Evolutionary conservation across 2,329 filamentous ascomycete genomes (phyloP).

Genomic region (Triangularia setosa): DNA sequence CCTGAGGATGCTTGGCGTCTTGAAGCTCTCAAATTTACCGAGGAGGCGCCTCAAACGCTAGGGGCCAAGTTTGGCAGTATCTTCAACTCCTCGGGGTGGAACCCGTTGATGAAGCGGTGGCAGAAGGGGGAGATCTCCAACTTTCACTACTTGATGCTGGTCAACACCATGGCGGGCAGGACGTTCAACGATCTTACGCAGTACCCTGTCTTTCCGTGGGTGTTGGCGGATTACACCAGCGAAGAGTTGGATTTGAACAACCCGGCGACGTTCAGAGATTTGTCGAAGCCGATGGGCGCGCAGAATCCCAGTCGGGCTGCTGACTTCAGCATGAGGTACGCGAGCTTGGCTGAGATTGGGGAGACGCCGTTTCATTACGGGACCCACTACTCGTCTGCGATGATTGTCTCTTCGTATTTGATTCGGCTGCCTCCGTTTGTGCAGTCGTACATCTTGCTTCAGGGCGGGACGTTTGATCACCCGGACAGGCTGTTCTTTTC

Average conservation of each 20-base stretch:
- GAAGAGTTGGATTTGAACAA: constrained; percentile 84
- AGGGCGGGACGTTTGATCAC: constrained; percentile 95
- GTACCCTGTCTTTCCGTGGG: constrained; percentile 97
- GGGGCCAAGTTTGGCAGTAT: constrained; percentile 89
- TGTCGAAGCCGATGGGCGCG: constrained; percentile 95
- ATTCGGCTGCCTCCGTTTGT: constrained; percentile 95
- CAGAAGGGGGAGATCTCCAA: constrained; percentile 93
- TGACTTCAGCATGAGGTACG: constrained; percentile 80
- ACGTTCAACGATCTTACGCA: constrained; percentile 98
- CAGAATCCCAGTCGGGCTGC: constrained; percentile 72
- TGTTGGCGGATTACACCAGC: constrained; percentile 92
- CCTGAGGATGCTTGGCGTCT: constrained; percentile 90
- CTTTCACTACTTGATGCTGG: constrained; percentile 97
- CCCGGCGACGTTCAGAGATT: constrained; percentile 79
- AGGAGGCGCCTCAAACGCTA: constrained; percentile 59
- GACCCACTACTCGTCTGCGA: constrained; percentile 97
- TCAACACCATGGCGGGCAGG: constrained; percentile 94
- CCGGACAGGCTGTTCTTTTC: constrained; percentile 95
- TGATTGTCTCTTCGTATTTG: constrained; percentile 96
- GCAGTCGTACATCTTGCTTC: constrained; percentile 87
- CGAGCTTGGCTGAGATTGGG: constrained; percentile 84
- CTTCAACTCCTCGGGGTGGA: constrained; percentile 78
- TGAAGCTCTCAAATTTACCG: constrained; percentile 70
- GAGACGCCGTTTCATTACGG: constrained; percentile 95
- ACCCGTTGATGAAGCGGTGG: constrained; percentile 85